A percentile compares a stretch with the other conserved stretches of the same genome.
Conservation (phyloP, 352 stramenopile genomes). For the Phytophthora tubulina region DNA sequence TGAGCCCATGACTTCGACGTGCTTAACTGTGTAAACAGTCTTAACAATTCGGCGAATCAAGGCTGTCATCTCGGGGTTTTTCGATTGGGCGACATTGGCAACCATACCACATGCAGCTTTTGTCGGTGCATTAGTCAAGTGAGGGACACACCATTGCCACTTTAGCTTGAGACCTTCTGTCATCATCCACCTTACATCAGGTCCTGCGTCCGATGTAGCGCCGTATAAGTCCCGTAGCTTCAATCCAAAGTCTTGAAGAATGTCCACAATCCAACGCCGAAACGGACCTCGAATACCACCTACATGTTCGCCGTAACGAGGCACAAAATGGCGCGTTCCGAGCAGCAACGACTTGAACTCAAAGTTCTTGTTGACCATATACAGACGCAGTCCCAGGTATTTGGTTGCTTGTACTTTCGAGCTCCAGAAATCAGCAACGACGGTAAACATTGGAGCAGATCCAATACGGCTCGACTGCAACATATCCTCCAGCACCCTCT, state of each 20-base stretch:
- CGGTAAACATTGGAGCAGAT: constrained; percentile 1
- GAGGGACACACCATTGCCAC: constrained; percentile 4
- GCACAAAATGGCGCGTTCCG: too few species aligned
- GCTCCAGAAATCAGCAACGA: constrained; percentile 17
- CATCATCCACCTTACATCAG: too few species aligned
- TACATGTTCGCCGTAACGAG: too few species aligned
- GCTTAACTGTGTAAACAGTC: constrained; percentile 9
- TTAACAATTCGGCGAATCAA: constrained; percentile 23
- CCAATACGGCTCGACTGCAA: constrained; percentile 12
- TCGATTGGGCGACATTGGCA: constrained; percentile 3
- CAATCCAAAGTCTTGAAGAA: too few species aligned
- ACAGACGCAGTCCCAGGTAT: too few species aligned
- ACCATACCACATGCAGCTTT: constrained; percentile 20
- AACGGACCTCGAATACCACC: too few species aligned
- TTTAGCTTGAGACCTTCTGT: constrained; percentile 1
- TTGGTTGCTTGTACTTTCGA: too few species aligned
- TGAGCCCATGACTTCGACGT: constrained; percentile 14
- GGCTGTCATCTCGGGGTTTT: constrained; percentile 21
- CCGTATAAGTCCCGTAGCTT: too few species aligned
- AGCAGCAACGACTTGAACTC: too few species aligned
- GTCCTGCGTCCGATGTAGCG: too few species aligned
- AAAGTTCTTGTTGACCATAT: too few species aligned
- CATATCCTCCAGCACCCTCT: constrained; percentile 6
- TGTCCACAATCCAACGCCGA: too few species aligned
- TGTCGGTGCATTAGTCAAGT: constrained; percentile 20